Evolutionary conservation across 2,329 filamentous ascomycete genomes (phyloP), one percentile per base, ranked within the genome.

Genomic region (Hymenoscyphus repandus): DNA sequence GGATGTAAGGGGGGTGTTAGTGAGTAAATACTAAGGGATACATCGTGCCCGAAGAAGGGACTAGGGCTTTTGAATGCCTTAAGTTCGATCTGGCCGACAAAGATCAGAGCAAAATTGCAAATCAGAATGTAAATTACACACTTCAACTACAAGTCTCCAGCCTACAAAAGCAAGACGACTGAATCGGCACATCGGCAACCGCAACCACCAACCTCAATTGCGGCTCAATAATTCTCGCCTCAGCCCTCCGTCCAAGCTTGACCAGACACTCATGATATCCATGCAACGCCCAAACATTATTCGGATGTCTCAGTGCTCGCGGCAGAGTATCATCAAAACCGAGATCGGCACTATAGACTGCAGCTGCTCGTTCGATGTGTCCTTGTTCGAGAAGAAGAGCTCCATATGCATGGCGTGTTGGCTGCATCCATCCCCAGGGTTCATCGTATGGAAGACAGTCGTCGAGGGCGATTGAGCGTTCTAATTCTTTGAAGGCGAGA

Each of bases 401-500:
- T 1, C 82, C 85, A 45, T 84, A 84, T 0, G 85, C 85, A 64
- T 90, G 86, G 2, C 85, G 73, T 0, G 80, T 78, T 0, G 86
- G 86, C 62, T 87, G 83, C 85, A 90, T 88, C 85, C 86, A 90
- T 0, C 83, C 83, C 85, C 85, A 89, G 0, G 86, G 86, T 63
- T 90, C 86, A 44, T 85, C 82, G 54, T 87, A 90, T 0, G 80
- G 80, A 27, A 90, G 72, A 0, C 65, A 67, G 59, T 87, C 84
- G 55, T 88, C 83, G 2, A 78, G 72, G 1, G 68, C 62, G 18
- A 87, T 79, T 0, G 84, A 76, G 10, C 70, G 70, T 1, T 76
- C 74, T 2, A 90, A 70, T 46, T 79, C 73, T 2, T 68, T 61
- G 61, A 87, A 89, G 0, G 85, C 86, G 0, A 63, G 43, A 0